A percentile compares a stretch with the other conserved stretches of the same genome.
Evolutionary conservation across 2,329 filamentous ascomycete species (phyloP).

Genomic region (Exophiala phaeomuriformis): DNA sequence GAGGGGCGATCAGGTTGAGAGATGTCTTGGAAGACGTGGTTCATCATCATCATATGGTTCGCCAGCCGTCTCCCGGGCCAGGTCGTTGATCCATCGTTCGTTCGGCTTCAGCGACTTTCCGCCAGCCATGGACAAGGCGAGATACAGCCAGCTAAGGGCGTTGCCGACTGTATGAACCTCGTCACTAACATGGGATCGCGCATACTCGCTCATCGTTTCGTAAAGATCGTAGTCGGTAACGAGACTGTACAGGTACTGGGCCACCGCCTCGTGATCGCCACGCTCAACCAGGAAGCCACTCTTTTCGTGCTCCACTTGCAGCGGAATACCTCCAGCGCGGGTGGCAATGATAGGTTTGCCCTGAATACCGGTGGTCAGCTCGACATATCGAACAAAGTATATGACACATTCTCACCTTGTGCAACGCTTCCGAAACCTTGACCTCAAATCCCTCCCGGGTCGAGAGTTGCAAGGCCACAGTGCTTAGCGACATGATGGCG

Average conservation of each 20-base stretch:
- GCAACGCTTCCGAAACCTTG: constrained; percentile 75
- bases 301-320: constrained; percentile 65
- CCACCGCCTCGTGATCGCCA: constrained; percentile 63
- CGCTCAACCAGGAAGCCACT: constrained; percentile 68
- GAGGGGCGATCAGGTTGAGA: constrained; percentile 18
- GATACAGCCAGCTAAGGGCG: constrained; percentile 66
- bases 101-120: constrained; percentile 52
- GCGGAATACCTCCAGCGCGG: constrained; percentile 67
- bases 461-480: constrained; percentile 69
- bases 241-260: constrained; percentile 57
- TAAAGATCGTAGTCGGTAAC: constrained; percentile 61
- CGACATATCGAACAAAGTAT: neutral
- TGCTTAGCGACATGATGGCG: constrained; percentile 62
- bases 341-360: constrained; percentile 72
- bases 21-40: constrained; percentile 50
- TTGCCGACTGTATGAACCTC: constrained; percentile 78
- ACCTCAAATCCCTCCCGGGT: constrained; percentile 79
- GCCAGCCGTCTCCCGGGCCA: constrained; percentile 60
- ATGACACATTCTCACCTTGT: constrained; percentile 43
- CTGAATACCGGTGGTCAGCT: constrained; percentile 8
- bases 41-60: constrained; percentile 53
- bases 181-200: constrained; percentile 62
- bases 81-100: constrained; percentile 64
- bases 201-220: constrained; percentile 58
- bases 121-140: constrained; percentile 60